Percentiles rank a stretch among this genome's conserved stretches.
phyloP scores from a whole-genome alignment of 257 asterid genomes.

The Rauvolfia tetraphylla region DNA sequence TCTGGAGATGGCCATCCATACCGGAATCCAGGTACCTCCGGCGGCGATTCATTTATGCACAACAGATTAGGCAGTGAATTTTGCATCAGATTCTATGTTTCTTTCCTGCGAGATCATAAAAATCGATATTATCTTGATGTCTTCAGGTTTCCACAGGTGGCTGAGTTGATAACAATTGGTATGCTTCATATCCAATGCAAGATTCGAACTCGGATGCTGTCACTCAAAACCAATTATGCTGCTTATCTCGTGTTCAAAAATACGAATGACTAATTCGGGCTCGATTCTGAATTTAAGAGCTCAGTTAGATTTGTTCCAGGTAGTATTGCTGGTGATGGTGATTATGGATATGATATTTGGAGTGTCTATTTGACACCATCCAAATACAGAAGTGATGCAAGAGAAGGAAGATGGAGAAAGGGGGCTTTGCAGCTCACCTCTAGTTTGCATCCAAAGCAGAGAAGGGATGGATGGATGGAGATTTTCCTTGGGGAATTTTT shows the following conservation, averaged over 20 bases:
- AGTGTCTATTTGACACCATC: not conserved
- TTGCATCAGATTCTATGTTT: not conserved
- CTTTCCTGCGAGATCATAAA: not conserved
- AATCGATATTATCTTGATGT: not conserved
- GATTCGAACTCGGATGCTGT: not conserved
- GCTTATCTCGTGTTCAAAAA: not conserved
- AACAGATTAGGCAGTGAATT: too few species aligned
- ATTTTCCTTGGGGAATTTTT: not conserved
- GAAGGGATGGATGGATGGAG: constrained; percentile 4
- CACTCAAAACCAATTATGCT: not conserved
- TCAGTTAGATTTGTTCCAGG: not conserved
- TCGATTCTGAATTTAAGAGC: not conserved
- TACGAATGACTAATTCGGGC: not conserved
- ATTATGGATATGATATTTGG: not conserved
- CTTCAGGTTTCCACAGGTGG: constrained; percentile 64
- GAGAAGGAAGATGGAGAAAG: not conserved
- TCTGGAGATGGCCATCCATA: constrained; percentile 36
- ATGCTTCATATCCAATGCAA: not conserved
- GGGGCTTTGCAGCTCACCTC: not conserved
- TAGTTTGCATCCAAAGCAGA: not conserved
- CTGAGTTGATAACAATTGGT: constrained; percentile 27
- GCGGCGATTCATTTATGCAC: too few species aligned
- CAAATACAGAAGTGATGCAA: not conserved
- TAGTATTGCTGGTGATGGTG: not conserved
- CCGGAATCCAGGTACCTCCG: constrained; percentile 40